phyloP scores from a whole-genome alignment of 2,329 filamentous ascomycete genomes.

The Pseudogymnoascus sp. region DNA sequence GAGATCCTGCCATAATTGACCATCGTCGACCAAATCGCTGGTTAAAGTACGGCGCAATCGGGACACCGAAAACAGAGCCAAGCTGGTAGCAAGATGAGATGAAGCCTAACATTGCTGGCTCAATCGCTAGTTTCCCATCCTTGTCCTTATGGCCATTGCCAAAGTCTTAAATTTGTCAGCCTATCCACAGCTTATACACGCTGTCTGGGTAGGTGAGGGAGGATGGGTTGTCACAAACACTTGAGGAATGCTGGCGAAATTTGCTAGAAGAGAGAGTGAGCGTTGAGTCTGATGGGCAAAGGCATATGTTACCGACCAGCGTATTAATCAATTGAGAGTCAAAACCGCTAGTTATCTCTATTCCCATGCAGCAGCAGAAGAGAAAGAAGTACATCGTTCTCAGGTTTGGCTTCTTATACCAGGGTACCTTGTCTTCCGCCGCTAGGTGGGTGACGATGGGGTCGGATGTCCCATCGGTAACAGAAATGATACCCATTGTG shows the following conservation, averaged over 20 bases:
- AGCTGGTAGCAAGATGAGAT: slow-evolving; percentile 48
- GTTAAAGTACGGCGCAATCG: slow-evolving; percentile 45
- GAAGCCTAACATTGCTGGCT: slow-evolving; percentile 34
- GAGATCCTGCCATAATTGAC: slow-evolving; percentile 49
- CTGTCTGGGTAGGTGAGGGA: neutral
- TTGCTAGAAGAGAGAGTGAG: neutral
- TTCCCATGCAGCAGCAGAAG: slow-evolving; percentile 44
- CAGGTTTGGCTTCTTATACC: slow-evolving; percentile 35
- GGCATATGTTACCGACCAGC: slow-evolving; percentile 29
- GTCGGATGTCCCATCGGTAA: slow-evolving; percentile 20
- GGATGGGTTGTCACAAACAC: neutral
- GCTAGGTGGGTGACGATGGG: slow-evolving; percentile 35
- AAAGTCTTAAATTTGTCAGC: neutral
- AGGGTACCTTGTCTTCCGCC: slow-evolving; percentile 32
- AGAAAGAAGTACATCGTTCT: slow-evolving; percentile 33
- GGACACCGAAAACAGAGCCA: slow-evolving; percentile 47
- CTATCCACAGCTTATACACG: neutral
- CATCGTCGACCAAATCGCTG: slow-evolving; percentile 42
- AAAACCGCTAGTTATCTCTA: slow-evolving; percentile 49
- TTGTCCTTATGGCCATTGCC: neutral
- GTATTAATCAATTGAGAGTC: slow-evolving; percentile 44
- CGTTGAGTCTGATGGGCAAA: neutral
- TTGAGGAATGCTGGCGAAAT: neutral
- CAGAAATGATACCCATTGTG: neutral
- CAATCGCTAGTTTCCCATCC: neutral